Percentiles rank a stretch among this genome's conserved stretches.
Evolutionary conservation across 2,329 filamentous ascomycete species (phyloP).

Genomic region (Delphinella strobiligena): DNA sequence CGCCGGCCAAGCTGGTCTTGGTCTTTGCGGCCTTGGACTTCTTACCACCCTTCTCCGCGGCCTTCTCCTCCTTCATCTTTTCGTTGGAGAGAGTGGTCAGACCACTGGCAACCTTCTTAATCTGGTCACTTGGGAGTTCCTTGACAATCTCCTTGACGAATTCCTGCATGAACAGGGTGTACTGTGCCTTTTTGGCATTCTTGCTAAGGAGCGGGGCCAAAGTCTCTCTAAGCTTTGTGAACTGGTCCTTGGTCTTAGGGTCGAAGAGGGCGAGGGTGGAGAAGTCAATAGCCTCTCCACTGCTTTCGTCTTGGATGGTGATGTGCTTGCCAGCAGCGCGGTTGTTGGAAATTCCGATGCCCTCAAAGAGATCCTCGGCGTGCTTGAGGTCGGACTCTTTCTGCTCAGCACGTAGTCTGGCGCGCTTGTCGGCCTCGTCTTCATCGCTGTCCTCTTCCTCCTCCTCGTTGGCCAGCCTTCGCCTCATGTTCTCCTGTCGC

Average conservation of each 20-base stretch:
- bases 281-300: slow-evolving; percentile 71
- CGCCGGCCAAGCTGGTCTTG: slow-evolving; percentile 69
- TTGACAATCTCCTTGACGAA: slow-evolving; percentile 78
- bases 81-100: slow-evolving; percentile 90
- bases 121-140: slow-evolving; percentile 80
- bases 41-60: slow-evolving; percentile 85
- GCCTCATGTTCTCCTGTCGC: slow-evolving; percentile 46
- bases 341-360: slow-evolving; percentile 61
- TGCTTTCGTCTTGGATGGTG: slow-evolving; percentile 55
- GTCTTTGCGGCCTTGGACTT: slow-evolving; percentile 95
- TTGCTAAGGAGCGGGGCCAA: slow-evolving; percentile 65
- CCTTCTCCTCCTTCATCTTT: slow-evolving; percentile 98
- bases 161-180: slow-evolving; percentile 79
- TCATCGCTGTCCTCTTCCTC: slow-evolving; percentile 58
- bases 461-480: slow-evolving; percentile 43
- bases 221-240: slow-evolving; percentile 63
- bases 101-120: slow-evolving; percentile 86
- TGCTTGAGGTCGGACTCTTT: slow-evolving; percentile 80
- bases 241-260: slow-evolving; percentile 76
- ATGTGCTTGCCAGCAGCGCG: slow-evolving; percentile 52
- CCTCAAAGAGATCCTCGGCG: slow-evolving; percentile 79
- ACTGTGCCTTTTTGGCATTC: slow-evolving; percentile 81
- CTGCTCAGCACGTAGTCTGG: slow-evolving; percentile 66
- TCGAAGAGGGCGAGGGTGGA: slow-evolving; percentile 74
- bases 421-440: slow-evolving; percentile 58